These are phyloP conservation scores for Dryas octopetala DNA, from an alignment of 306 rosid genomes.

Conservation along the genomic window DNA sequence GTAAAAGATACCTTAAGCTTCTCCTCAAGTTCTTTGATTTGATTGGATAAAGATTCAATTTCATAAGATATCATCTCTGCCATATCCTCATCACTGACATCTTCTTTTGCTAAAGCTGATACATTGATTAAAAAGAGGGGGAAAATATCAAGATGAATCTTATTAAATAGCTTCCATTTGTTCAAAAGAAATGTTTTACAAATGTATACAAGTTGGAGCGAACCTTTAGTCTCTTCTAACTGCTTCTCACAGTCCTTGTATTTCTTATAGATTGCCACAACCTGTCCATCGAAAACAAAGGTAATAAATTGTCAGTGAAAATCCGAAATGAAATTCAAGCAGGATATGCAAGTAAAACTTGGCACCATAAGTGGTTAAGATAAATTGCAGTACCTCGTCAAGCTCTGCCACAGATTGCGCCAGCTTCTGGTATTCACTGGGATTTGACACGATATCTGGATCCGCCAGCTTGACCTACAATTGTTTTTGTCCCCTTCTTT, in stretches of 20 bases:
- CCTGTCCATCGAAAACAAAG: conserved; percentile 43
- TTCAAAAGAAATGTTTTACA: neutral
- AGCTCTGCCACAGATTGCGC: conserved; percentile 96
- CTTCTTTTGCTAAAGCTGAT: conserved; percentile 78
- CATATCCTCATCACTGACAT: conserved; percentile 86
- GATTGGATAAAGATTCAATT: conserved; percentile 56
- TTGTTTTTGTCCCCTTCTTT: neutral
- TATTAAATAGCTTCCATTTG: conserved; percentile 7
- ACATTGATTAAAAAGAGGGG: conserved; percentile 16
- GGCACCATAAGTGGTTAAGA: conserved; percentile 8
- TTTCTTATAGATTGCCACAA: conserved; percentile 62
- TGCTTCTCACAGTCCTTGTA: conserved; percentile 82
- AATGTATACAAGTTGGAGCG: conserved; percentile 14
- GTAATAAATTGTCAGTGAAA: neutral
- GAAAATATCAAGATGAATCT: neutral
- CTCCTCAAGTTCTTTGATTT: conserved; percentile 68
- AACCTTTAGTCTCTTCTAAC: conserved; percentile 88
- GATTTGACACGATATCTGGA: conserved; percentile 82
- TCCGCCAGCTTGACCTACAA: conserved; percentile 90
- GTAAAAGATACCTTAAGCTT: conserved; percentile 54
- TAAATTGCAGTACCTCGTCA: conserved; percentile 54
- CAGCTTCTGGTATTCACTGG: conserved; percentile 81
- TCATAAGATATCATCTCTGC: conserved; percentile 79
- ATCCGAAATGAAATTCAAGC: neutral
- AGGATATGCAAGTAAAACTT: neutral